Evolutionary conservation across 192 early-diverging fungal species (phyloP).

Genomic region (Nowakowskiella sp.): DNA sequence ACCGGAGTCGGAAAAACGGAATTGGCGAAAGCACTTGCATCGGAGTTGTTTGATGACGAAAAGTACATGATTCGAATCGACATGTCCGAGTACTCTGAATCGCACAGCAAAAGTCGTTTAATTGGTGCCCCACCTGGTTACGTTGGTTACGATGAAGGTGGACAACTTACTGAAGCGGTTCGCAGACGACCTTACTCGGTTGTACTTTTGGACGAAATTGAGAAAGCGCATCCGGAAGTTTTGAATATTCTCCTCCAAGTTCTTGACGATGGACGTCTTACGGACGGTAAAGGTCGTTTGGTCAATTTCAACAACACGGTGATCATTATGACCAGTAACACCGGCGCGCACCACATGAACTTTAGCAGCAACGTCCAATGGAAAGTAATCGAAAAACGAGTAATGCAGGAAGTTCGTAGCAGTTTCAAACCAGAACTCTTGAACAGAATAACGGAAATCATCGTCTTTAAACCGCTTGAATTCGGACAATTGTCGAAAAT

Average conservation of each 20-base stretch:
- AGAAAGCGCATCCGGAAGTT: slow-evolving; percentile 91
- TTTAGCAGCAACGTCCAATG: slow-evolving; percentile 11
- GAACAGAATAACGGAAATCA: slow-evolving; percentile 92
- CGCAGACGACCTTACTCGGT: slow-evolving; percentile 88
- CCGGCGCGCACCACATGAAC: slow-evolving; percentile 61
- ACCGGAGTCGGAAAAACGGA: slow-evolving; percentile 91
- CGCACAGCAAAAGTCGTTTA: slow-evolving; percentile 75
- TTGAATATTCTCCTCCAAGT: slow-evolving; percentile 91
- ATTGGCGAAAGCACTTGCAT: slow-evolving; percentile 46
- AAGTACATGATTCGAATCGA: slow-evolving; percentile 94
- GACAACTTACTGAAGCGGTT: slow-evolving; percentile 90
- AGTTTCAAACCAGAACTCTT: slow-evolving; percentile 89
- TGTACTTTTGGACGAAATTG: slow-evolving; percentile 95
- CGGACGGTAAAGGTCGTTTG: slow-evolving; percentile 85
- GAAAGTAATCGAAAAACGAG: slow-evolving; percentile 28
- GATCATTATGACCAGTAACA: slow-evolving; percentile 91
- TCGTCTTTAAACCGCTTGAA: slow-evolving; percentile 71
- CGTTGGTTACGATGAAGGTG: slow-evolving; percentile 93
- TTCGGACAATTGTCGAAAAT: slow-evolving; percentile 58
- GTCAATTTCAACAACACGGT: slow-evolving; percentile 95
- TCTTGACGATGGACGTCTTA: slow-evolving; percentile 93
- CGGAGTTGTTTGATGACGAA: slow-evolving; percentile 93
- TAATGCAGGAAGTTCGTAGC: slow-evolving; percentile 73
- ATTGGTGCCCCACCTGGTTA: slow-evolving; percentile 96
- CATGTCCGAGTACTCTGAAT: slow-evolving; percentile 98